Evolutionary conservation across 2,329 filamentous ascomycete genomes (phyloP), one percentile per base, ranked within the genome.

Genomic region (Hypoxylon sp.): DNA sequence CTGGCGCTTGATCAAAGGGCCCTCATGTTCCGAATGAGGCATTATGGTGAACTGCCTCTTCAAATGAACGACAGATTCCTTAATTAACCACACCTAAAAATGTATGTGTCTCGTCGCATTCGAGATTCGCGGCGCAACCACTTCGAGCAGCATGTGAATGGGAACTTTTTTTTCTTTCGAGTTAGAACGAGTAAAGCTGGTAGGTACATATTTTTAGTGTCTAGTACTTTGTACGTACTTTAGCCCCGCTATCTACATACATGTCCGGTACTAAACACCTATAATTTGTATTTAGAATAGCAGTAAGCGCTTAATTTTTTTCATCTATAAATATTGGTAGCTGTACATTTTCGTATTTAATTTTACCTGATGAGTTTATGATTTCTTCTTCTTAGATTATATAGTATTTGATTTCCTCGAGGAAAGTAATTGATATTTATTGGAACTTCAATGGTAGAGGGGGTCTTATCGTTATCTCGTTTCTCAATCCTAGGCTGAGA

Each of bases 1-100:
- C 80, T 93, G 92, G 70, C 94, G 90, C 84, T 98, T 98, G 65
- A 86, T 85, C 72, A 91, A 80, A 59, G 90, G 92, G 65, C 84
- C 82, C 73, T 89, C 87, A 72, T 84, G 82, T 61, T 86, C 85
- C 53, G 86, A 86, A 76, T 87, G 85, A 75, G 86, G 84, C 87
- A 89, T 89, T 67, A 72, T 80, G 74, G 60, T 63, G 10, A 64
- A 50, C 30, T 32, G 10, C n/a, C 25, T 57, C 62, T 23, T 45
- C 13, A 19, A 30, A 28, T 46, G 5, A 23, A 46, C n/a, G 4
- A 23, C 1, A n/a, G n/a, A 23, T 57, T 10, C 46, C 43, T 38
- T 41, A 56, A 3, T 52, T 45, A 14, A 58, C 41, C 5, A 9
- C 14, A 30, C 17, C 38, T 46, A 17, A 32, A 9, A 28, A 13